Conservation (phyloP, 2,329 filamentous ascomycete genomes). For the Alternaria triticina region DNA sequence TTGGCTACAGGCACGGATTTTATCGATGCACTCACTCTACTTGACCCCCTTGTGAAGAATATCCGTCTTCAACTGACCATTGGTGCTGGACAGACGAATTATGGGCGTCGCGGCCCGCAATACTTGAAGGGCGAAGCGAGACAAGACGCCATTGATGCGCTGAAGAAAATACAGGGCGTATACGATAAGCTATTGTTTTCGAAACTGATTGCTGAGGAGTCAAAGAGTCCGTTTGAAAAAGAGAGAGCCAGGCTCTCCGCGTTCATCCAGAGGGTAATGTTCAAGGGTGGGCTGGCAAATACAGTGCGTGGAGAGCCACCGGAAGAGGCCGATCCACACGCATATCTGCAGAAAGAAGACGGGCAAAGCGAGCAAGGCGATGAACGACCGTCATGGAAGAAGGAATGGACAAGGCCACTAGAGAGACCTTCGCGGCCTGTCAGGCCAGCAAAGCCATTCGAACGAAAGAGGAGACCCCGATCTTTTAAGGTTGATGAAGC, state of each 20-base stretch:
- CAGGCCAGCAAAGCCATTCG: neutral
- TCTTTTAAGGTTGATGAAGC: neutral
- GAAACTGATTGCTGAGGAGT: constrained; percentile 38
- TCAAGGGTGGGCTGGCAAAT: constrained; percentile 9
- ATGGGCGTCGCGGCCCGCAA: constrained; percentile 12
- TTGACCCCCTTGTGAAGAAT: constrained; percentile 34
- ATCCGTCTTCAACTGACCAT: constrained; percentile 40
- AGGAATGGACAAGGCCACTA: constrained; percentile 19
- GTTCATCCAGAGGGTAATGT: constrained; percentile 32
- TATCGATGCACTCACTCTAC: constrained; percentile 34
- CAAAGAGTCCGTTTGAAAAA: constrained; percentile 34
- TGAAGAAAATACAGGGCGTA: constrained; percentile 38
- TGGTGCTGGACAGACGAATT: constrained; percentile 17
- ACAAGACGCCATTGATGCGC: constrained; percentile 32
- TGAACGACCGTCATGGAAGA: constrained; percentile 18
- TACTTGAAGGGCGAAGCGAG: constrained; percentile 25
- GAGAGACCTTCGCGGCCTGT: constrained; percentile 7
- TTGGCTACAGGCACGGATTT: constrained; percentile 38
- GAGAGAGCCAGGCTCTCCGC: constrained; percentile 34
- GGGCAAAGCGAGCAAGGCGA: neutral
- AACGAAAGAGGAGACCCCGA: neutral
- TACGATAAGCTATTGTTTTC: constrained; percentile 40
- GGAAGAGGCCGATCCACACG: constrained; percentile 20
- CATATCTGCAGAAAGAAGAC: constrained; percentile 9
- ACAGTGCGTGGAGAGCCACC: neutral